Conservation (phyloP, 2,329 filamentous ascomycete genomes). For the Cercospora citrullina region DNA sequence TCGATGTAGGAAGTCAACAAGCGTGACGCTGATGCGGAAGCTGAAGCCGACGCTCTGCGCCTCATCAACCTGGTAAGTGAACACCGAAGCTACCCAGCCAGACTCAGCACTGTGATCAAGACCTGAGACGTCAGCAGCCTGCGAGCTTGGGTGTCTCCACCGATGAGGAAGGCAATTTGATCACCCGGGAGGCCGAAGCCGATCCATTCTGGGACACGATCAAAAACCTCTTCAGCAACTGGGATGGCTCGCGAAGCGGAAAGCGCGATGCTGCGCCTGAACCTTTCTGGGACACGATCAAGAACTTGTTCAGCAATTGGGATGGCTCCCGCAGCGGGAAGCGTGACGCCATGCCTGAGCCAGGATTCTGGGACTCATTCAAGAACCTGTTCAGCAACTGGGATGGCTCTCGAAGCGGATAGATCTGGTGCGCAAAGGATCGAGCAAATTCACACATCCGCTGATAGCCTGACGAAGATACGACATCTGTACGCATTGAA, state of each 20-base stretch:
- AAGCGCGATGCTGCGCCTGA: not conserved
- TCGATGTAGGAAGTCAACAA: not conserved
- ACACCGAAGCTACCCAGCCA: not conserved
- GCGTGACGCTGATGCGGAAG: not conserved
- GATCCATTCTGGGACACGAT: not conserved
- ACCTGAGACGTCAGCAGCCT: not conserved
- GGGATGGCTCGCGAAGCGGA: not conserved
- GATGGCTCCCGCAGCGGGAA: too few relatives aligned
- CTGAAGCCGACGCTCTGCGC: not conserved
- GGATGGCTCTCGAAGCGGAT: not conserved
- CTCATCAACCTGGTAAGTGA: not conserved
- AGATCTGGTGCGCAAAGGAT: not conserved
- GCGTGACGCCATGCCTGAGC: not conserved
- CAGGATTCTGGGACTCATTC: not conserved
- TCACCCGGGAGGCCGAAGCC: not conserved
- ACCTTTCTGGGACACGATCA: not conserved
- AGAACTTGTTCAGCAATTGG: not conserved
- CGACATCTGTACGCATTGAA: not conserved
- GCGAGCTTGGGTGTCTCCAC: not conserved
- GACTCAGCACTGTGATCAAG: not conserved
- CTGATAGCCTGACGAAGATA: not conserved
- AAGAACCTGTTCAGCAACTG: not conserved
- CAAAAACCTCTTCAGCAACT: not conserved
- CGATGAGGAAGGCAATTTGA: not conserved
- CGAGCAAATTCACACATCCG: not conserved